phyloP scores from a whole-genome alignment of 306 rosid genomes.

The Echinosophora koreensis region DNA sequence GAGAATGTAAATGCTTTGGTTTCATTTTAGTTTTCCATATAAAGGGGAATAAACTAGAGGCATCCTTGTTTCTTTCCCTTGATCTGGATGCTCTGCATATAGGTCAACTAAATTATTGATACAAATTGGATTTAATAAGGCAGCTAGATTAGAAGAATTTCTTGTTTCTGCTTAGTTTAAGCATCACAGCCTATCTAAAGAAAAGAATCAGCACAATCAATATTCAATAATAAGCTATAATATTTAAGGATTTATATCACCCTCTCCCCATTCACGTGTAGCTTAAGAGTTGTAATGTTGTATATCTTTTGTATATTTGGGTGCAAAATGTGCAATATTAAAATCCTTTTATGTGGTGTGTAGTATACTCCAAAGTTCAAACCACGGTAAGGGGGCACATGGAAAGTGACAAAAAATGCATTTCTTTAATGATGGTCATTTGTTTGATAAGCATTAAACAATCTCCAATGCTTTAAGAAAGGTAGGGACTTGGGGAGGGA shows the following conservation, averaged over 20 bases:
- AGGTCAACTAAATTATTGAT: neutral
- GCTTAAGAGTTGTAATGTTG: neutral
- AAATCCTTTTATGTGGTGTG: neutral
- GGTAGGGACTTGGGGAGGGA: neutral
- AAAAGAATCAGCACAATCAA: neutral
- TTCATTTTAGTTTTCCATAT: neutral
- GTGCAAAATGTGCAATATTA: neutral
- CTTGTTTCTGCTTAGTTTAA: neutral
- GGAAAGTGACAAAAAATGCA: slow-evolving; percentile 9
- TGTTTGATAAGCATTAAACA: neutral
- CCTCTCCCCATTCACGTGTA: neutral
- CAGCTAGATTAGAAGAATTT: neutral
- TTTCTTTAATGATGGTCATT: neutral
- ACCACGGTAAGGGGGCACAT: neutral
- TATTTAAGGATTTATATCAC: slow-evolving; percentile 13
- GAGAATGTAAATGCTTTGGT: neutral
- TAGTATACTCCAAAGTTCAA: neutral
- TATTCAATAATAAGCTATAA: neutral
- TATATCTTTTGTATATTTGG: neutral
- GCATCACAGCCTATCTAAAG: slow-evolving; percentile 6
- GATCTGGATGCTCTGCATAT: neutral
- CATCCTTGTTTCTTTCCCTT: neutral
- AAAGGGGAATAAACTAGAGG: neutral
- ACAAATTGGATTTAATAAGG: slow-evolving; percentile 13
- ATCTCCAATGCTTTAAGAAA: neutral